Conservation (phyloP, 805 yeast species). For the Suhomyces pyralidae region DNA sequence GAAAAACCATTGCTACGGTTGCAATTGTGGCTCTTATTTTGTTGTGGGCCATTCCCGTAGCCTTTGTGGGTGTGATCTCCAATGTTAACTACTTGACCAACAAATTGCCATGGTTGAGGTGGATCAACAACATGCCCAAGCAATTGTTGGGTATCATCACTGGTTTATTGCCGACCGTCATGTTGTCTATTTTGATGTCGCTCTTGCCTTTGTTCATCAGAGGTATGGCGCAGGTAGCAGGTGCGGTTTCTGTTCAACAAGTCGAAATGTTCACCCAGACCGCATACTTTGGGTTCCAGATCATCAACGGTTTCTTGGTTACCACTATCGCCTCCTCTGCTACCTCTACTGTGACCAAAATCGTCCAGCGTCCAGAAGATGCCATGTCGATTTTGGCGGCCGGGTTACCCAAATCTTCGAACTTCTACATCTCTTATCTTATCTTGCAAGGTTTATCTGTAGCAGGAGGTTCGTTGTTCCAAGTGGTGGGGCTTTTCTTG, state of each 20-base stretch:
- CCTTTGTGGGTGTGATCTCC: slow-evolving; percentile 93
- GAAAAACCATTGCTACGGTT: slow-evolving; percentile 50
- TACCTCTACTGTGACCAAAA: slow-evolving; percentile 70
- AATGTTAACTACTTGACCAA: slow-evolving; percentile 73
- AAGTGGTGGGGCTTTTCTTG: slow-evolving; percentile 56
- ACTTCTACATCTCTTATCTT: slow-evolving; percentile 83
- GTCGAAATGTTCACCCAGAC: slow-evolving; percentile 81
- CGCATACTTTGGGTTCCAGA: slow-evolving; percentile 89
- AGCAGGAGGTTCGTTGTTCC: slow-evolving; percentile 74
- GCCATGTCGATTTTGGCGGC: slow-evolving; percentile 76
- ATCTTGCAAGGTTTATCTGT: slow-evolving; percentile 76
- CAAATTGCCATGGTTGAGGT: slow-evolving; percentile 69
- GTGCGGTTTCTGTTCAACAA: slow-evolving; percentile 66
- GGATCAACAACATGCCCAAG: slow-evolving; percentile 70
- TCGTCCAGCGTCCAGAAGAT: slow-evolving; percentile 58
- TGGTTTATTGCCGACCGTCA: slow-evolving; percentile 79
- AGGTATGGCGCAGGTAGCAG: slow-evolving; percentile 70
- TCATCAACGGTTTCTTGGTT: slow-evolving; percentile 83
- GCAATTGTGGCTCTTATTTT: slow-evolving; percentile 55
- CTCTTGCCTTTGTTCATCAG: slow-evolving; percentile 83
- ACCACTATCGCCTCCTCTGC: slow-evolving; percentile 81
- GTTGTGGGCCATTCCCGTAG: slow-evolving; percentile 86
- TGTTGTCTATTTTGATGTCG: slow-evolving; percentile 79
- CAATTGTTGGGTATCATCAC: slow-evolving; percentile 79
- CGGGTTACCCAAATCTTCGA: slow-evolving; percentile 85